Percentiles rank a stretch among this genome's conserved stretches.
These are phyloP conservation scores for Paramarasmius palmivorus DNA, from an alignment of 1,284 basidiomycete genomes.

Conservation along the genomic window DNA sequence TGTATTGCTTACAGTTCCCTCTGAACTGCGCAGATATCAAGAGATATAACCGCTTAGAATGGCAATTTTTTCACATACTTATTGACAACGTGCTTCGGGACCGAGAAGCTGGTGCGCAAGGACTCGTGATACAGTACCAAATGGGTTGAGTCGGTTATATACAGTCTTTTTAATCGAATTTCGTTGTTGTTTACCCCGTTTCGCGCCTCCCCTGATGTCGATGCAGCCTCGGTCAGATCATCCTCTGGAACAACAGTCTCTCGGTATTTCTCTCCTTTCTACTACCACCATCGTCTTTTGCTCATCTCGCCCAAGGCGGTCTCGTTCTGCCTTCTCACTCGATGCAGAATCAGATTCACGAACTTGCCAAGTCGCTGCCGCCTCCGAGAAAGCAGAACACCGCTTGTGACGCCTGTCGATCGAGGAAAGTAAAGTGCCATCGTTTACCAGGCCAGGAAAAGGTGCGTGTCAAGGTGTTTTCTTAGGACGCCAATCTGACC, in stretches of 20 bases:
- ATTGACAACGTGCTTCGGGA: too few species aligned
- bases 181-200: too few species aligned
- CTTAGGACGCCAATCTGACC: slow-evolving; percentile 19
- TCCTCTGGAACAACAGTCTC: not conserved
- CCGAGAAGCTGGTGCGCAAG: too few species aligned
- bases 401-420: slow-evolving; percentile 86
- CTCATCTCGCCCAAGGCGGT: slow-evolving; percentile 36
- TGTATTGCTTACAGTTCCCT: too few species aligned
- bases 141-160: too few species aligned
- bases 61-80: too few species aligned
- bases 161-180: too few species aligned
- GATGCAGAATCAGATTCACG: slow-evolving; percentile 76
- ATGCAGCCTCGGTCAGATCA: slow-evolving; percentile 8
- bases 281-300: slow-evolving; percentile 23
- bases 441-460: slow-evolving; percentile 76
- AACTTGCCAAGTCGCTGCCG: slow-evolving; percentile 71
- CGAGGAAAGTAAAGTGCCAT: slow-evolving; percentile 83
- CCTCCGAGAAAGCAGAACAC: slow-evolving; percentile 87
- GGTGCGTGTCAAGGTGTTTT: slow-evolving; percentile 40
- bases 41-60: too few species aligned
- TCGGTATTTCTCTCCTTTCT: slow-evolving; percentile 1
- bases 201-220: not conserved
- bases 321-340: slow-evolving; percentile 60
- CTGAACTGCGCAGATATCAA: too few species aligned
- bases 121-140: too few species aligned